Evolutionary conservation across 1,284 basidiomycete genomes (phyloP).

Genomic region (Ganoderma resinaceum): DNA sequence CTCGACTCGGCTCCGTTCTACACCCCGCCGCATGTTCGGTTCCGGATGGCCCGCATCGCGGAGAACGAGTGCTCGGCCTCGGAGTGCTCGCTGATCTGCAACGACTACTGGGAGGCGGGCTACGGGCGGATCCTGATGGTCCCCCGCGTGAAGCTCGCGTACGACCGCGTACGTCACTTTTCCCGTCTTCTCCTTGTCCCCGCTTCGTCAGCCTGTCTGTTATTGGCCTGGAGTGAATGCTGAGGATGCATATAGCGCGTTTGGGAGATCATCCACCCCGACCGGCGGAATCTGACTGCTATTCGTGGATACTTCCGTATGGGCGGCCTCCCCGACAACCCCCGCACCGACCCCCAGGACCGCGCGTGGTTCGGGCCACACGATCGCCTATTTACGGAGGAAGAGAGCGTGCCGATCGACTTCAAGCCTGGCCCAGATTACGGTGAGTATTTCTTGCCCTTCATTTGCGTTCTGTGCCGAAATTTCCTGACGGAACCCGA

Average conservation of each 20-base stretch:
- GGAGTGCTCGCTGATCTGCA: conserved; percentile 95
- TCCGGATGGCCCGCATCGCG: conserved; percentile 88
- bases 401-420: conserved; percentile 79
- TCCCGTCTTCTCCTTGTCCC: neutral
- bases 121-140: conserved; percentile 97
- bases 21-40: conserved; percentile 84
- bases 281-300: conserved; percentile 88
- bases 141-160: conserved; percentile 92
- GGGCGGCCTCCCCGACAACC: conserved; percentile 93
- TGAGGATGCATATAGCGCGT: conserved; percentile 65
- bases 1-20: conserved; percentile 95
- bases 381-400: conserved; percentile 88
- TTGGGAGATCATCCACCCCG: conserved; percentile 91
- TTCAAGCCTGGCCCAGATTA: conserved; percentile 87
- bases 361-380: conserved; percentile 95
- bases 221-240: neutral
- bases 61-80: conserved; percentile 92
- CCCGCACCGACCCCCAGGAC: conserved; percentile 93
- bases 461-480: neutral
- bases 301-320: conserved; percentile 91
- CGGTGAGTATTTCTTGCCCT: conserved; percentile 60
- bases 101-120: conserved; percentile 92
- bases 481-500: neutral
- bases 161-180: conserved; percentile 74
- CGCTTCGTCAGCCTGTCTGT: conserved; percentile 8